Conservation (phyloP, 192 early-diverging fungal genomes). For the Coemansia sp. region DNA sequence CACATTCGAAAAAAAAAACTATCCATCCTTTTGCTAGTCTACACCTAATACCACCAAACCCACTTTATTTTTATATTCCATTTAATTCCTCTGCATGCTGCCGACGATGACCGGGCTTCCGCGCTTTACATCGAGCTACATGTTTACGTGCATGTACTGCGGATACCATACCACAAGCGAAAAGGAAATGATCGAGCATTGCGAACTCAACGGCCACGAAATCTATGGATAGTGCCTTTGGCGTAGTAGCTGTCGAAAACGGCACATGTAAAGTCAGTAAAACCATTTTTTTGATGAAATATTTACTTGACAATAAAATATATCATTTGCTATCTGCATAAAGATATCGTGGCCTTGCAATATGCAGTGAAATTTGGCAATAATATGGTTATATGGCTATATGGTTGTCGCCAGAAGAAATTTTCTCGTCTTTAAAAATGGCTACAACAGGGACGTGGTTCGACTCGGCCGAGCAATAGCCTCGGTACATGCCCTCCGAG, state of each 20-base stretch:
- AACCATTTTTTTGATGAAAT: neutral
- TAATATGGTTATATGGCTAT: neutral
- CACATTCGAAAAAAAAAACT: too few relatives aligned
- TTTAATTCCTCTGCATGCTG: neutral
- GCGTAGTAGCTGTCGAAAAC: too few relatives aligned
- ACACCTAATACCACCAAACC: too few relatives aligned
- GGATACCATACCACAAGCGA: slow-evolving; percentile 1
- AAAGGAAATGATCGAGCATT: slow-evolving; percentile 17
- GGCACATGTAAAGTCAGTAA: too few relatives aligned
- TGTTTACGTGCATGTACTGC: slow-evolving; percentile 15
- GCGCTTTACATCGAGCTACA: neutral
- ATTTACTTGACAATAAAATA: too few relatives aligned
- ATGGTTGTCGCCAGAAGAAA: slow-evolving; percentile 21
- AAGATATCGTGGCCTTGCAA: too few relatives aligned
- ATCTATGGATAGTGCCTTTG: slow-evolving; percentile 13
- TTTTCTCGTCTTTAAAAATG: slow-evolving; percentile 23
- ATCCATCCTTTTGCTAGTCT: too few relatives aligned
- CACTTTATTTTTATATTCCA: too few relatives aligned
- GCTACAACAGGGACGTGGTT: slow-evolving; percentile 23
- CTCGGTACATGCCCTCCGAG: slow-evolving; percentile 39
- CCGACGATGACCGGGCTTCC: slow-evolving; percentile 5
- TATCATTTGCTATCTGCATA: too few relatives aligned
- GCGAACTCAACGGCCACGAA: slow-evolving; percentile 9
- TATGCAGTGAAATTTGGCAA: too few relatives aligned
- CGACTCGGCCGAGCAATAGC: slow-evolving; percentile 19